These are phyloP conservation scores for Phytophthora tentaculata DNA, from an alignment of 352 stramenopile species.

Conservation along the genomic window DNA sequence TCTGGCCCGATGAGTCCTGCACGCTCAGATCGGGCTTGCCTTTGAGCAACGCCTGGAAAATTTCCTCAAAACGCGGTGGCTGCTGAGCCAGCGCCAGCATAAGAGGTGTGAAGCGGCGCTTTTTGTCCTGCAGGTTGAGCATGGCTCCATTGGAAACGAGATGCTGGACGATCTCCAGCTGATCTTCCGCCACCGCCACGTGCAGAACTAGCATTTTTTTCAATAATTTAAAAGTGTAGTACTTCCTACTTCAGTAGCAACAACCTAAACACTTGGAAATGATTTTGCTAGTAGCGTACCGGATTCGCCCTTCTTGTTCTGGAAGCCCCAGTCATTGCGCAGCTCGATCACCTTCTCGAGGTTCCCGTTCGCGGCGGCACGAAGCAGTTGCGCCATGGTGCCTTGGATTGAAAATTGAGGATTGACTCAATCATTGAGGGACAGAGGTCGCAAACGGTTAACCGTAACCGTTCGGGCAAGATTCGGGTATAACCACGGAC, in stretches of 20 bases:
- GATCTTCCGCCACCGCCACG: conserved; percentile 73
- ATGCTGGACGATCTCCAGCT: conserved; percentile 75
- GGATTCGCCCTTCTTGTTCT: conserved; percentile 88
- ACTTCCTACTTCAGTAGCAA: not conserved
- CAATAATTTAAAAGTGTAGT: not conserved
- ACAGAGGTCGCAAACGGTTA: too few relatives aligned
- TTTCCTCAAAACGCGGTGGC: conserved; percentile 66
- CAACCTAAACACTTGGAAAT: not conserved
- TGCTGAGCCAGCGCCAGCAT: conserved; percentile 82
- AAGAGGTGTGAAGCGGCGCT: conserved; percentile 74
- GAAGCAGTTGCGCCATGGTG: conserved; percentile 56
- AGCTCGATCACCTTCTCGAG: conserved; percentile 77
- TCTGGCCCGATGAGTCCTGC: conserved; percentile 70
- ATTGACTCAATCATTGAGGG: too few relatives aligned
- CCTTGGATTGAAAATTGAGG: not conserved
- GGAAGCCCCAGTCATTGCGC: conserved; percentile 66
- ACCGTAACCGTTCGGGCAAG: too few relatives aligned
- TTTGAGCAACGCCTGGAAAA: conserved; percentile 71
- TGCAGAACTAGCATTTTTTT: conserved; percentile 54
- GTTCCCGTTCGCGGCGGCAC: conserved; percentile 65
- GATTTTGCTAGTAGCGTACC: conserved; percentile 36
- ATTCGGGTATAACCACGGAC: too few relatives aligned
- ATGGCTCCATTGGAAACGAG: conserved; percentile 70
- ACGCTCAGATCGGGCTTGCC: conserved; percentile 70
- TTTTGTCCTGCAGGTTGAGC: conserved; percentile 80